Conservation (phyloP, 805 yeast species). For the Metschnikowia orientalis region DNA sequence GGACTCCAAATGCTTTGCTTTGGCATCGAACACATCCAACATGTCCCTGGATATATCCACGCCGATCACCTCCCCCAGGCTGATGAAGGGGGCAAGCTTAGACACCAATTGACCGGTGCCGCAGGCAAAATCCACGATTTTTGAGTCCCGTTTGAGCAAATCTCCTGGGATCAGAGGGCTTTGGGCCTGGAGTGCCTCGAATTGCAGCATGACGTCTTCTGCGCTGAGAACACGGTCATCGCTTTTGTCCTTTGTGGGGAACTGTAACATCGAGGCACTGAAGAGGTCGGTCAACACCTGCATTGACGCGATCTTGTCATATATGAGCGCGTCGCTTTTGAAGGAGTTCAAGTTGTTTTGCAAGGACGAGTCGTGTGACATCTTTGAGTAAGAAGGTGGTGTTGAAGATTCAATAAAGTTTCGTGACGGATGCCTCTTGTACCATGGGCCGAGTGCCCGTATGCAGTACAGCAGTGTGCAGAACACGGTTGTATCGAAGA, state of each 20-base stretch:
- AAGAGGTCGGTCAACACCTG: conserved; percentile 17
- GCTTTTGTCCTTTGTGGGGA: conserved; percentile 4
- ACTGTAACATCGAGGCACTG: conserved; percentile 20
- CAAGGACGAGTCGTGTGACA: conserved; percentile 23
- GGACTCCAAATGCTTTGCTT: neutral
- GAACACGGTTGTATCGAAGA: too few species aligned
- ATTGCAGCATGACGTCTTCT: neutral
- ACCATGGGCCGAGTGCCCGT: too few species aligned
- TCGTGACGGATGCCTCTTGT: too few species aligned
- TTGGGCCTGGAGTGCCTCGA: neutral
- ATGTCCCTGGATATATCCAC: conserved; percentile 33
- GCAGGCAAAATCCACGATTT: conserved; percentile 40
- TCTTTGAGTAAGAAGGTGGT: too few species aligned
- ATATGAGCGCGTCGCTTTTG: conserved; percentile 16
- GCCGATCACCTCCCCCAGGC: conserved; percentile 25
- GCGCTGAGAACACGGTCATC: conserved; percentile 1
- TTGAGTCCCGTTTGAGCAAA: conserved; percentile 21
- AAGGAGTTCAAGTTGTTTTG: conserved; percentile 21
- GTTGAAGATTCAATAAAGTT: too few species aligned
- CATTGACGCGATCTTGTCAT: conserved; percentile 22
- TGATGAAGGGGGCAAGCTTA: conserved; percentile 28
- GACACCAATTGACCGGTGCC: conserved; percentile 38
- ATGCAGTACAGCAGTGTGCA: too few species aligned
- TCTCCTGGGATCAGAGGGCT: conserved; percentile 3
- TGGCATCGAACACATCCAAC: conserved; percentile 16